Percentiles rank a stretch among this genome's conserved stretches.
Evolutionary conservation across 2,329 filamentous ascomycete genomes (phyloP).

Genomic region (Kalmusia sp.): DNA sequence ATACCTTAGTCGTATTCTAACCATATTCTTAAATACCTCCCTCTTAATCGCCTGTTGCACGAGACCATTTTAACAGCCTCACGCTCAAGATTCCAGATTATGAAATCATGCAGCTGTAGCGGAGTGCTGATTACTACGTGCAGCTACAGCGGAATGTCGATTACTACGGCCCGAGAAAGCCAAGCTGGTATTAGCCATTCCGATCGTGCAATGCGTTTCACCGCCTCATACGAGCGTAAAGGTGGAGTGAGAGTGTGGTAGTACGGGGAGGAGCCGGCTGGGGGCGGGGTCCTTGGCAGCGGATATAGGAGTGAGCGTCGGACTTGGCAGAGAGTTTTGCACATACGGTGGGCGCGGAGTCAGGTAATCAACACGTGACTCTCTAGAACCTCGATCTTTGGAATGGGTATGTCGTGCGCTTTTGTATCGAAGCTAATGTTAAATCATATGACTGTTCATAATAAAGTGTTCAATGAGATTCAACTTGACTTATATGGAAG

Average conservation of each 20-base stretch:
- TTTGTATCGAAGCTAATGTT: too few species aligned
- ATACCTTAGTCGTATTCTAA: background rate
- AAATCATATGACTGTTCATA: too few species aligned
- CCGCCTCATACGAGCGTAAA: too few species aligned
- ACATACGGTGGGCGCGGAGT: too few species aligned
- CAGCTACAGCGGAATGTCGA: background rate
- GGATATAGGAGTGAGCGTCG: constrained; percentile 5
- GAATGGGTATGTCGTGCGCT: too few species aligned
- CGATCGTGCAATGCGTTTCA: background rate
- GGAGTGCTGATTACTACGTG: background rate
- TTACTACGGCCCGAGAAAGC: background rate
- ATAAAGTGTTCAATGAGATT: too few species aligned
- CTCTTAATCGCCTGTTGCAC: too few species aligned
- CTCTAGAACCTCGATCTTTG: too few species aligned
- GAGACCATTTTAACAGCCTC: too few species aligned
- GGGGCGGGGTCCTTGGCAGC: constrained; percentile 1
- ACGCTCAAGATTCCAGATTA: background rate
- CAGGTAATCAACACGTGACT: too few species aligned
- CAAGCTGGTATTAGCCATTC: background rate
- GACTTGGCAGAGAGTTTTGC: background rate
- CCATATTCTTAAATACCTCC: too few species aligned
- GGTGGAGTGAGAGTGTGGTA: background rate
- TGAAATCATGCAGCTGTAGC: background rate
- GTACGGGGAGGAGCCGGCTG: background rate
- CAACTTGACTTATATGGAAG: too few species aligned